Evolutionary conservation across 495 filamentous ascomycete genomes (phyloP).

Genomic region (Tuber borchii): DNA sequence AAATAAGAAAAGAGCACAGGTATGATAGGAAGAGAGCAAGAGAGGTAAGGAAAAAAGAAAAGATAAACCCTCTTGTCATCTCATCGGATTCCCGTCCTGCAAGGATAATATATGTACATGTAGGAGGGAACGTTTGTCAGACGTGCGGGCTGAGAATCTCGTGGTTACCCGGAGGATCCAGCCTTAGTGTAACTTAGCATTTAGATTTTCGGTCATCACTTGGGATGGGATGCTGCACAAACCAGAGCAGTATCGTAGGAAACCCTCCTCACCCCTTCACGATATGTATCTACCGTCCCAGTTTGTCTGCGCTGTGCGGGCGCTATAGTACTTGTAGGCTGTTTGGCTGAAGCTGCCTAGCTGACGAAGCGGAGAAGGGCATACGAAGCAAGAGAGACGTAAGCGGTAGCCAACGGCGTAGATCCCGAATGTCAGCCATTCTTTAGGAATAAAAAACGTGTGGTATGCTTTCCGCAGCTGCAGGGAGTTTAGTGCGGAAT

Average conservation of each 20-base stretch:
- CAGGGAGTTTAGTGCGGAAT: not conserved
- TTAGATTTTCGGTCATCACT: not conserved
- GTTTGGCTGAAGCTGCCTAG: not conserved
- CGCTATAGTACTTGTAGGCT: not conserved
- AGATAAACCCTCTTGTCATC: not conserved
- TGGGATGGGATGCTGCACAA: not conserved
- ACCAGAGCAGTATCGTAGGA: not conserved
- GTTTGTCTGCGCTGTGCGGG: not conserved
- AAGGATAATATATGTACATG: not conserved
- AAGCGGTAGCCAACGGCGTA: not conserved
- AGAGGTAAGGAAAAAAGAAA: not conserved
- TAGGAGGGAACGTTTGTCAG: not conserved
- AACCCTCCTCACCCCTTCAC: not conserved
- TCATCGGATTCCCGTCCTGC: slow-evolving; percentile 3
- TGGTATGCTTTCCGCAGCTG: not conserved
- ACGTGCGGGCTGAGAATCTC: not conserved
- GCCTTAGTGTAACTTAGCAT: not conserved
- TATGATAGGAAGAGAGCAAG: not conserved
- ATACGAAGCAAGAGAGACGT: not conserved
- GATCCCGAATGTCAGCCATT: slow-evolving; percentile 2
- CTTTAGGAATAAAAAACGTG: not conserved
- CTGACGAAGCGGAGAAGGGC: not conserved
- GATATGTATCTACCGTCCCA: not conserved
- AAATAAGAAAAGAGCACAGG: not conserved
- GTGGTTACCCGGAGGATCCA: not conserved